A percentile compares a stretch with the other conserved stretches of the same genome.
phyloP scores from a whole-genome alignment of 208 protist genomes.

The Leishmania major region DNA sequence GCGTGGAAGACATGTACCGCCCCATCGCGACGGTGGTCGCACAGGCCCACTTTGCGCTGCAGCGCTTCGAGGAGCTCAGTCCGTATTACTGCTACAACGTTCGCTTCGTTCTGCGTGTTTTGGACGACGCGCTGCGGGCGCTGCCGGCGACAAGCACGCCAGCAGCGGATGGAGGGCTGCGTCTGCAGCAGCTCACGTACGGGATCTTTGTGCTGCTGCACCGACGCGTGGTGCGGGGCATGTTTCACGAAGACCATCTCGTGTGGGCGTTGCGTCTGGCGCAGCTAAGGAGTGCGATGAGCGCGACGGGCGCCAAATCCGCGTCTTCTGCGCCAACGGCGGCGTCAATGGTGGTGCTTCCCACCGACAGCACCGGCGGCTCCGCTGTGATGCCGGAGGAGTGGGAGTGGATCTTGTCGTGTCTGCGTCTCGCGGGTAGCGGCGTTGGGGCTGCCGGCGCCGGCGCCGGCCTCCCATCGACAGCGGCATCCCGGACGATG shows the following conservation, averaged over 20 bases:
- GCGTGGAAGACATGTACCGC: conserved; percentile 90
- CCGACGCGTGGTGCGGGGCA: conserved; percentile 81
- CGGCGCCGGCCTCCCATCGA: background rate
- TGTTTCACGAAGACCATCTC: conserved; percentile 95
- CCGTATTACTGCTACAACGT: conserved; percentile 98
- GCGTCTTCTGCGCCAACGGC: background rate
- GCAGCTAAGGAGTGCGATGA: conserved; percentile 86
- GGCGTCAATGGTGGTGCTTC: background rate
- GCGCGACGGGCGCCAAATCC: background rate
- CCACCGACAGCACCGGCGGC: conserved; percentile 2
- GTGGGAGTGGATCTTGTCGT: conserved; percentile 61
- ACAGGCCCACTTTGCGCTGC: conserved; percentile 96
- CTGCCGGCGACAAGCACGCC: conserved; percentile 31
- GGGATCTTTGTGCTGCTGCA: conserved; percentile 79
- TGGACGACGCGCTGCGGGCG: conserved; percentile 80
- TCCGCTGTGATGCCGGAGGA: conserved; percentile 55
- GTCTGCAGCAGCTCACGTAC: conserved; percentile 40
- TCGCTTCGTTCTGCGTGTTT: conserved; percentile 94
- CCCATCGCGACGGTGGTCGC: conserved; percentile 91
- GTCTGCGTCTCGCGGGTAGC: conserved; percentile 16
- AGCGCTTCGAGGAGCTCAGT: conserved; percentile 93
- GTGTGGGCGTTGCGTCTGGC: conserved; percentile 94
- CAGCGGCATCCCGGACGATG: background rate
- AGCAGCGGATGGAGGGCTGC: conserved; percentile 14
- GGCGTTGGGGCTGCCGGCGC: background rate